These are phyloP conservation scores for Penicillium polonicum DNA, from an alignment of 2,329 filamentous ascomycete genomes.

Conservation along the genomic window DNA sequence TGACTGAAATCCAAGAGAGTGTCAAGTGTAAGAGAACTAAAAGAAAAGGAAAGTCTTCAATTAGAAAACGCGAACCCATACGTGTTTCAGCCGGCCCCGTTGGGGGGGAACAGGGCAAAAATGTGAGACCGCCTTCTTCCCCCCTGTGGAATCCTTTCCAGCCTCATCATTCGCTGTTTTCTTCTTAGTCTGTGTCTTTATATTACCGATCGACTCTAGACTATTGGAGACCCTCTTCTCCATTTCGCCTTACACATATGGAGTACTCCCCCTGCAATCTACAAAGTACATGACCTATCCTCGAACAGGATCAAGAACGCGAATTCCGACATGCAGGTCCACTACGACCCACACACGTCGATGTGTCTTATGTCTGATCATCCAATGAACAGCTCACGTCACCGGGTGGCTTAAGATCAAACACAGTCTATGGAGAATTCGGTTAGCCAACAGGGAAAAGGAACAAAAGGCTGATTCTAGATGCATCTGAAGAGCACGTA, in stretches of 20 bases:
- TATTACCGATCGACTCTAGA: constrained; percentile 6
- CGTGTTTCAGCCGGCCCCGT: constrained; percentile 23
- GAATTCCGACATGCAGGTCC: constrained; percentile 3
- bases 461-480: neutral
- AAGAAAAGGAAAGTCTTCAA: neutral
- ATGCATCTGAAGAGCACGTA: neutral
- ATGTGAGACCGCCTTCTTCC: constrained; percentile 25
- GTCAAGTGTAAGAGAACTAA: neutral
- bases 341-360: neutral
- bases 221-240: neutral
- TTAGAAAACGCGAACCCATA: neutral
- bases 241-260: neutral
- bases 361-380: neutral
- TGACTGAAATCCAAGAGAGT: neutral
- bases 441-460: neutral
- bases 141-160: constrained; percentile 6
- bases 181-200: neutral
- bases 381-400: neutral
- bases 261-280: neutral
- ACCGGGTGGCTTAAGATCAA: constrained; percentile 5
- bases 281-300: neutral
- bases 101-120: constrained; percentile 16
- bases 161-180: neutral
- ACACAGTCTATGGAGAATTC: neutral
- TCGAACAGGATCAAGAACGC: neutral